phyloP scores from a whole-genome alignment of 345 rosid genomes.

The Linum tenue region DNA sequence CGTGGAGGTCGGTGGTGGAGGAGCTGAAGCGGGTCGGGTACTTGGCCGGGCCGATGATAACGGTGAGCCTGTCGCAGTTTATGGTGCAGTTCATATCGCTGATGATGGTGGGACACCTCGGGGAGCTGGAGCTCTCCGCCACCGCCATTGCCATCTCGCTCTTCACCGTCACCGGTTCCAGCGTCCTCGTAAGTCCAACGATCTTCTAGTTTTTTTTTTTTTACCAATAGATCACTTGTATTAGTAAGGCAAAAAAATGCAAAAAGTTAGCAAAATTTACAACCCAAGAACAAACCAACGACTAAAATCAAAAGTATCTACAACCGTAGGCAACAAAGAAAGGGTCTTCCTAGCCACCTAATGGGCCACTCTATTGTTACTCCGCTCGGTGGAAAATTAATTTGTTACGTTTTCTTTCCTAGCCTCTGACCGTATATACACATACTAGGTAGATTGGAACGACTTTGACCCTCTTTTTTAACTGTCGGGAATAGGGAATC shows the following conservation, averaged over 20 bases:
- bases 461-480: too few relatives aligned
- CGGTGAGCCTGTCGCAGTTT: background rate
- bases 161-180: conserved; percentile 13
- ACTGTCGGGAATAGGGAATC: too few relatives aligned
- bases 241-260: too few relatives aligned
- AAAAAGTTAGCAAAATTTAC: too few relatives aligned
- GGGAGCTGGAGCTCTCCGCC: conserved; percentile 10
- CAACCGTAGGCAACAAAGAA: too few relatives aligned
- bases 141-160: conserved; percentile 16
- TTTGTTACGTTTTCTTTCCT: background rate
- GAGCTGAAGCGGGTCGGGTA: conserved; percentile 11
- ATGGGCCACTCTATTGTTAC: too few relatives aligned
- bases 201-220: background rate
- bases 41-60: conserved; percentile 18
- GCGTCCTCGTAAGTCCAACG: conserved; percentile 10
- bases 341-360: too few relatives aligned
- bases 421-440: too few relatives aligned
- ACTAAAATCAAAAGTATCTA: too few relatives aligned
- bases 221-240: too few relatives aligned
- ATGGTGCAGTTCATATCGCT: conserved; percentile 10
- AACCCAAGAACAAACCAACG: too few relatives aligned
- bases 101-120: conserved; percentile 19
- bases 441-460: too few relatives aligned
- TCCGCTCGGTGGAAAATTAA: background rate
- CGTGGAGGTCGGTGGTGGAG: background rate